Base-by-base conservation (phyloP, 257 asterid species). In the Misopates orontium region DNA sequence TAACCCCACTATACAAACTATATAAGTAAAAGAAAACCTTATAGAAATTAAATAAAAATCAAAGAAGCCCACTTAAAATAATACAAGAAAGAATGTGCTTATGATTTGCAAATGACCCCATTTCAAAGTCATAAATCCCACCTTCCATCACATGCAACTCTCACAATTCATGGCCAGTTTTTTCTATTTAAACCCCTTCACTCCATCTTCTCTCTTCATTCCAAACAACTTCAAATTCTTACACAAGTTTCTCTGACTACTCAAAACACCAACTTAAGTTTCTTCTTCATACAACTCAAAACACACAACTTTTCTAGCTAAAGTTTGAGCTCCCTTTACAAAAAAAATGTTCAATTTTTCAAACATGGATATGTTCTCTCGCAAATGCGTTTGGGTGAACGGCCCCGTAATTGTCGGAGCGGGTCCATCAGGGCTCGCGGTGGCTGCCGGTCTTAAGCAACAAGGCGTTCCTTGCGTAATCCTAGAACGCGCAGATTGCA, bases 341-440 rank as follows among this genome's bases (percentile, higher is more conserved):
- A 15, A 28, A 36, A 18, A 20, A 63, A 88, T 86, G 96, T 86
- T 81, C 59, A 81, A 61, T 57, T 74, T 81, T 70, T 59, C 77
- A 21, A 82, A 80, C 23, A 74, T 64, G 25, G 82, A 80, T 71
- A 77, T 69, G 45, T 62, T 78, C 25, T 58, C 87, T 8, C 78
- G 88, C 6, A 73, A 87, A 28, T 83, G 95, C 40, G 90, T 90
- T 36, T 90, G 96, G 95, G 97, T 90, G 0, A 87, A 85, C 68
- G 96, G 96, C 8, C 95, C 95, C 5, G 86, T 85, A 14, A 85
- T 90, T 23, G 95, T 90, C 39, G 97, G 97, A 0, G 97, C 88
- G 4, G 97, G 97, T 31, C 97, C 96, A 10, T 87, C 97, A 0
- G 97, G 97, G 13, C 79, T 87, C 17, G 97, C 97, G 1, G 97